Conservation (phyloP, 192 early-diverging fungal genomes). For the Coemansia sp. region DNA sequence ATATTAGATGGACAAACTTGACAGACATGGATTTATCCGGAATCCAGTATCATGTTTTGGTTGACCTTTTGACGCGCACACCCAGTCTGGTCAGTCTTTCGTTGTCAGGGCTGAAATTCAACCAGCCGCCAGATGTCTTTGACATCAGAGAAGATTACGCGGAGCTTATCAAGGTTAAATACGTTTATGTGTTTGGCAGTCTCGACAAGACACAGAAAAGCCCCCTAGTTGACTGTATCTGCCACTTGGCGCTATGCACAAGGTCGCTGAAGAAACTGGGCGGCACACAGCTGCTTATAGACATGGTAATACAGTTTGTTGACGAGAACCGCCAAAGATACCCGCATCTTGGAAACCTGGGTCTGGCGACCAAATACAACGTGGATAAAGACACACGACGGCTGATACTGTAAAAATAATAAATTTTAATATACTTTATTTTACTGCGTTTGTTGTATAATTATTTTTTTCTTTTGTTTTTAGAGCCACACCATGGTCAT, state of each 20-base stretch:
- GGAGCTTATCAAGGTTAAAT: neutral
- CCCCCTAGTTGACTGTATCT: neutral
- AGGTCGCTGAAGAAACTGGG: neutral
- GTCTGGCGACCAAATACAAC: neutral
- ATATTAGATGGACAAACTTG: neutral
- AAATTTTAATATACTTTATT: neutral
- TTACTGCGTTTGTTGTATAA: too few species aligned
- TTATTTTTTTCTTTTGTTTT: too few species aligned
- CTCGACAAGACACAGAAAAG: neutral
- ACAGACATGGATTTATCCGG: neutral
- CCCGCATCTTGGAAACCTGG: neutral
- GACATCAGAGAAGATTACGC: neutral
- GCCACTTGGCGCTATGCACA: neutral
- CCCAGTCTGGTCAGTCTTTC: neutral
- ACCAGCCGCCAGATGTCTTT: neutral
- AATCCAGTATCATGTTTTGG: neutral
- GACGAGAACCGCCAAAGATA: neutral
- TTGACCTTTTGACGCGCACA: neutral
- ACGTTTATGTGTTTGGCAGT: neutral
- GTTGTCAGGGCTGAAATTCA: neutral
- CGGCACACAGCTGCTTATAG: neutral
- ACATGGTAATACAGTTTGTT: neutral
- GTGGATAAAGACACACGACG: neutral
- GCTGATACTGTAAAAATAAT: neutral
- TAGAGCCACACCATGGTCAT: too few species aligned